phyloP scores from a whole-genome alignment of 805 yeast genomes.

The Cyberlindnera samutprakarnensis region DNA sequence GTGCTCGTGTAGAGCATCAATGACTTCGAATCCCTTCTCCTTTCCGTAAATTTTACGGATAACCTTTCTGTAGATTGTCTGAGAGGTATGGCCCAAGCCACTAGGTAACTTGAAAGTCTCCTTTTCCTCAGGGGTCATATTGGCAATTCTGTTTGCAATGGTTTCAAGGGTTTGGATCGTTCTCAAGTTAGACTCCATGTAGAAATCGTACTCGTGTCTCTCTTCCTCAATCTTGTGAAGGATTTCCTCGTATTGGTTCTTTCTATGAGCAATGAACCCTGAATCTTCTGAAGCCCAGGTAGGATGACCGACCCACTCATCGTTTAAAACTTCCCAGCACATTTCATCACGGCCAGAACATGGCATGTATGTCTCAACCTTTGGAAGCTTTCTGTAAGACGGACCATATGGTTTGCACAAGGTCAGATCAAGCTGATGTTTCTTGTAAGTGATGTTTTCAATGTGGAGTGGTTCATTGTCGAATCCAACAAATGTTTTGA shows the following conservation, averaged over 20 bases:
- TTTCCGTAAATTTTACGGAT: constrained; percentile 88
- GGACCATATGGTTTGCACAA: constrained; percentile 95
- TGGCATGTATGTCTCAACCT: constrained; percentile 92
- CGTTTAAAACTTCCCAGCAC: constrained; percentile 98
- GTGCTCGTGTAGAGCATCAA: constrained; percentile 89
- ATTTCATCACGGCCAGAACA: constrained; percentile 97
- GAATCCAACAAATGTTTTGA: constrained; percentile 83
- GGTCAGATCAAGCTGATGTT: constrained; percentile 84
- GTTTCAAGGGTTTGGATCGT: constrained; percentile 95
- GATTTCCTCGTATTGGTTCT: constrained; percentile 96
- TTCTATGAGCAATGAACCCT: constrained; percentile 97
- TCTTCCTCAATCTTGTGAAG: constrained; percentile 94
- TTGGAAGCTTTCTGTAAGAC: constrained; percentile 86
- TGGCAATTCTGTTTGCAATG: constrained; percentile 86
- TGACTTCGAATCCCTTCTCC: constrained; percentile 93
- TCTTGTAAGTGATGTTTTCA: constrained; percentile 80
- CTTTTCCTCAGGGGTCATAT: constrained; percentile 88
- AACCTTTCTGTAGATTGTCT: constrained; percentile 88
- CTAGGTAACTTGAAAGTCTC: constrained; percentile 80
- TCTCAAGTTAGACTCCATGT: constrained; percentile 89
- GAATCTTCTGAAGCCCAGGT: constrained; percentile 99
- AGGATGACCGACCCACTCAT: constrained; percentile 99
- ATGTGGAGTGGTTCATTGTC: constrained; percentile 80
- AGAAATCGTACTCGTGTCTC: constrained; percentile 93
- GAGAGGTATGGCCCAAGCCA: constrained; percentile 88